Percentiles rank a stretch among this genome's conserved stretches.
These are phyloP conservation scores for Yarrowia sp. DNA, from an alignment of 805 yeast species.

Conservation along the genomic window DNA sequence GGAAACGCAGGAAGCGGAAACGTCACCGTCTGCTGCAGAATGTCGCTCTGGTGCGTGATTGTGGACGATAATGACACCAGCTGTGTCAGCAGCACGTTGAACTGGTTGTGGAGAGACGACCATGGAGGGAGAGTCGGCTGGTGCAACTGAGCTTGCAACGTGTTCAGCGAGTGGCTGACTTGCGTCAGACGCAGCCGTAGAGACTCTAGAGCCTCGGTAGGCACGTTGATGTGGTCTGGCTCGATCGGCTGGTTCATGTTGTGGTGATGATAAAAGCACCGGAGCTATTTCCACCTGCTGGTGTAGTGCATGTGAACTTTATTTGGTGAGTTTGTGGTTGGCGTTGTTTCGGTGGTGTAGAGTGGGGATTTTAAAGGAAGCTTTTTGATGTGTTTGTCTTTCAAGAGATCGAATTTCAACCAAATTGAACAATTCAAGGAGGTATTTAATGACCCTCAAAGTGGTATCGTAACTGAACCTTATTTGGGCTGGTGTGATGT, in stretches of 20 bases:
- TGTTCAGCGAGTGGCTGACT: conserved; percentile 57
- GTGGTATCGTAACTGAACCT: too few species aligned
- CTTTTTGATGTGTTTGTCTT: too few species aligned
- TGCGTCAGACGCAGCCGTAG: conserved; percentile 61
- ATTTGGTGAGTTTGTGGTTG: too few species aligned
- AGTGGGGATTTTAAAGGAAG: too few species aligned
- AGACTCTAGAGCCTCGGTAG: conserved; percentile 61
- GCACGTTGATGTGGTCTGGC: conserved; percentile 48
- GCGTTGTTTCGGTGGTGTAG: too few species aligned
- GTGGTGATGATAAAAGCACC: neutral
- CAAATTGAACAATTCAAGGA: too few species aligned
- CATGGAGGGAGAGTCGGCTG: conserved; percentile 49
- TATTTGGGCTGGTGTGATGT: too few species aligned
- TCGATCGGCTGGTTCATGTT: conserved; percentile 12
- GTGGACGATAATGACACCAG: conserved; percentile 72
- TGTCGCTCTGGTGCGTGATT: conserved; percentile 57
- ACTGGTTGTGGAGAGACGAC: conserved; percentile 77
- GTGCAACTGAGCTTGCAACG: conserved; percentile 54
- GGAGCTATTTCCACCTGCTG: too few species aligned
- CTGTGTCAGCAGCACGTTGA: conserved; percentile 80
- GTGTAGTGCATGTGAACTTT: too few species aligned
- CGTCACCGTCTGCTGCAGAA: conserved; percentile 65
- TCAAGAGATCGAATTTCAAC: too few species aligned
- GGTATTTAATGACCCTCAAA: too few species aligned
- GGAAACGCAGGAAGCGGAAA: conserved; percentile 87